Percentiles rank a stretch among this genome's conserved stretches.
These are phyloP conservation scores for Bryum argenteum DNA, from an alignment of 225 moss, liverwort and hornwort species.

Conservation along the genomic window DNA sequence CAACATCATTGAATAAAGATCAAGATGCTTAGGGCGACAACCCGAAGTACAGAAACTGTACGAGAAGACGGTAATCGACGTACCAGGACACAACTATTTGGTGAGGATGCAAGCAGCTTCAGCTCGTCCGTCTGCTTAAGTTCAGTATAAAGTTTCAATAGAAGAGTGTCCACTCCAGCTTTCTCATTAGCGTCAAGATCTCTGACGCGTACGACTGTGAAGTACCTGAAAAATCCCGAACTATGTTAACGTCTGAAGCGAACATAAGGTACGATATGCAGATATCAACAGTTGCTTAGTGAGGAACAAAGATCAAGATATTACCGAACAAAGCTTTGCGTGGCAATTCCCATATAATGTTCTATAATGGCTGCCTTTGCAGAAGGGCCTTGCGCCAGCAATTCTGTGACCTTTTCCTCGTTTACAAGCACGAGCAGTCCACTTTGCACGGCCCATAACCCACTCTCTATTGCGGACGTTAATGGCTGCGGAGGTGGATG, in stretches of 20 bases:
- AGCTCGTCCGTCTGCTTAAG: slow-evolving; percentile 69
- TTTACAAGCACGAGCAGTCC: slow-evolving; percentile 70
- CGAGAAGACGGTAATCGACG: not conserved
- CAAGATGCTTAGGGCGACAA: slow-evolving; percentile 17
- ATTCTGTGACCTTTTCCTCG: slow-evolving; percentile 53
- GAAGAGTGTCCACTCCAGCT: slow-evolving; percentile 94
- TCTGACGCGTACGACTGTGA: slow-evolving; percentile 67
- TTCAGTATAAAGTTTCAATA: slow-evolving; percentile 84
- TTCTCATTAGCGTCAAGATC: slow-evolving; percentile 72
- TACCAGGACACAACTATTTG: slow-evolving; percentile 92
- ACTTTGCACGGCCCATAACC: slow-evolving; percentile 85
- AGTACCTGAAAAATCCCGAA: slow-evolving; percentile 60
- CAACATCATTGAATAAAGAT: not conserved
- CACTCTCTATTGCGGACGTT: slow-evolving; percentile 75
- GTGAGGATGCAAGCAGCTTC: slow-evolving; percentile 73
- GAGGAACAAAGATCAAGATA: not conserved
- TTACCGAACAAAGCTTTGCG: slow-evolving; percentile 88
- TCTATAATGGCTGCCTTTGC: slow-evolving; percentile 66
- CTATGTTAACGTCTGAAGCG: not conserved
- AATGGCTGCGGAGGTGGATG: slow-evolving; percentile 94
- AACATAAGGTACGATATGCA: not conserved
- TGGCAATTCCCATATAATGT: slow-evolving; percentile 65
- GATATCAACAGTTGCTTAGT: not conserved
- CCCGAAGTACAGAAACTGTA: slow-evolving; percentile 22
- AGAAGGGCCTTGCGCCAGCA: slow-evolving; percentile 68